phyloP scores from a whole-genome alignment of 179 eudicot genomes.

The Drosera spatulata region DNA sequence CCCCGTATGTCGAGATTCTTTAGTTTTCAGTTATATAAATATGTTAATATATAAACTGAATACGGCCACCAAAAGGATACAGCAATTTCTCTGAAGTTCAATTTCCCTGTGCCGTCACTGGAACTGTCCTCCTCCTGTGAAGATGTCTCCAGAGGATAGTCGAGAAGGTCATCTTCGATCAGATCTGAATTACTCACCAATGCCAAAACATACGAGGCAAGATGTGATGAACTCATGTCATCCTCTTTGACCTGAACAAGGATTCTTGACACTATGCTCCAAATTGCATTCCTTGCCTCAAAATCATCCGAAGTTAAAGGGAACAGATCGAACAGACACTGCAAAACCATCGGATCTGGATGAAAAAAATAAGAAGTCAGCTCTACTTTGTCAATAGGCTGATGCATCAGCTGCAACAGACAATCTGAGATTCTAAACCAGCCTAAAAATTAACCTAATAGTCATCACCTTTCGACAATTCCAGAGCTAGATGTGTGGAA shows the following conservation, averaged over 20 bases:
- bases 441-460: not conserved
- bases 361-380: conserved; percentile 10
- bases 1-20: too few species aligned
- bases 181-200: conserved; percentile 47
- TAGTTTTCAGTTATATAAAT: not conserved
- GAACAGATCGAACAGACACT: conserved; percentile 70
- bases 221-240: conserved; percentile 38
- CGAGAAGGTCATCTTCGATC: conserved; percentile 76
- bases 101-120: conserved; percentile 10
- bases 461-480: conserved; percentile 58
- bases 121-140: conserved; percentile 16
- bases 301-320: conserved; percentile 73
- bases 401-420: too few species aligned
- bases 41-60: not conserved
- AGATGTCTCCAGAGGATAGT: conserved; percentile 23
- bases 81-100: conserved; percentile 34
- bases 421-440: not conserved
- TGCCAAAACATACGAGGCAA: conserved; percentile 33
- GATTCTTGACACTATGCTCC: conserved; percentile 65
- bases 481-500: conserved; percentile 40
- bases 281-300: conserved; percentile 79
- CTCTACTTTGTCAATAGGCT: conserved; percentile 1
- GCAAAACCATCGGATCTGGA: conserved; percentile 61
- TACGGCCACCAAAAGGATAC: conserved; percentile 49
- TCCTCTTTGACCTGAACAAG: conserved; percentile 28